These are phyloP conservation scores for Microdochium nivale DNA, from an alignment of 2,329 filamentous ascomycete species.

Conservation along the genomic window DNA sequence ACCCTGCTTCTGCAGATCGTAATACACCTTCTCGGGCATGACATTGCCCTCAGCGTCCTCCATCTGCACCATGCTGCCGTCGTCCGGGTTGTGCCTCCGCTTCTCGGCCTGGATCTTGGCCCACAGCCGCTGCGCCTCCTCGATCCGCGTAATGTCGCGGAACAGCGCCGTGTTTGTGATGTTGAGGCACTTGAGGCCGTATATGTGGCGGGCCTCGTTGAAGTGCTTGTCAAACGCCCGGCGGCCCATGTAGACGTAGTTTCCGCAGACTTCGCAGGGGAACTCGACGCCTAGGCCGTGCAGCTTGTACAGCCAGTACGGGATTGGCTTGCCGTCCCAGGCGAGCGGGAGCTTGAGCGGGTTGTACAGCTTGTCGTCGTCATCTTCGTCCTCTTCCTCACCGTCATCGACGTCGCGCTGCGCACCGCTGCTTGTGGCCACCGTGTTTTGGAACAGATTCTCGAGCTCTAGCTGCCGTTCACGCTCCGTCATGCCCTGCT, in stretches of 20 bases:
- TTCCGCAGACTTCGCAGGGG: conserved; percentile 91
- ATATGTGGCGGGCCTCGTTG: conserved; percentile 86
- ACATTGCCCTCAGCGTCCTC: conserved; percentile 96
- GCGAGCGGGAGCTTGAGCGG: conserved; percentile 90
- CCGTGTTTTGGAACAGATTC: conserved; percentile 55
- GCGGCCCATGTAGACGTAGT: conserved; percentile 97
- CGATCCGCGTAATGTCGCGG: conserved; percentile 86
- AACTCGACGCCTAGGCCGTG: conserved; percentile 95
- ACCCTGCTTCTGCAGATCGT: conserved; percentile 89
- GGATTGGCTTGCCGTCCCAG: conserved; percentile 98
- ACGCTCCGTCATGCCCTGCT: conserved; percentile 93
- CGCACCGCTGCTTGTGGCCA: conserved; percentile 37
- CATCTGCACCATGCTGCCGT: conserved; percentile 92
- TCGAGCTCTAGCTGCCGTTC: conserved; percentile 92
- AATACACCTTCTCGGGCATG: conserved; percentile 98
- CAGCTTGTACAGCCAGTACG: conserved; percentile 96
- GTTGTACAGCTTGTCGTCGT: conserved; percentile 90
- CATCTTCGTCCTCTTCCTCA: conserved; percentile 65
- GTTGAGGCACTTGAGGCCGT: conserved; percentile 87
- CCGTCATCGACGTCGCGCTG: conserved; percentile 44
- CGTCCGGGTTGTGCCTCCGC: conserved; percentile 65
- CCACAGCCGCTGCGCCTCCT: conserved; percentile 83
- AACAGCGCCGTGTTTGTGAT: conserved; percentile 89
- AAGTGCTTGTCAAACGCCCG: conserved; percentile 98
- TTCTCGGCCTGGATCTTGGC: conserved; percentile 86